Evolutionary conservation across 352 stramenopile genomes (phyloP), one percentile per base, ranked within the genome.

Genomic region (Saprolegnia parasitica): DNA sequence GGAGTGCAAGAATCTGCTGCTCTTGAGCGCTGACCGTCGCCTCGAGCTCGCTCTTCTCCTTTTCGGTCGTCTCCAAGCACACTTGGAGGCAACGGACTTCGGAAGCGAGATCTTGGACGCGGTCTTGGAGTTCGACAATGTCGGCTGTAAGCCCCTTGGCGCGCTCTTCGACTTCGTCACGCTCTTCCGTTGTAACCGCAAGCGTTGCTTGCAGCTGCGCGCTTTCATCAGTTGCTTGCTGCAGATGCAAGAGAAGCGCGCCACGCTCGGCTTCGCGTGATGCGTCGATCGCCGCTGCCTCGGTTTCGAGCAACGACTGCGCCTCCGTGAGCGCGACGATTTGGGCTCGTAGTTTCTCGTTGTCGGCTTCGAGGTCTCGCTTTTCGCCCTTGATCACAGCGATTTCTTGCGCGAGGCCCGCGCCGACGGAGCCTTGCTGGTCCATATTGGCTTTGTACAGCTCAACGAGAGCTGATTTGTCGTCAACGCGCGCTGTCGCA

Each of bases 1-100:
- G 52, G 20, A 60, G 52, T 4, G 52, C 52, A 9, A 60, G 24
- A n/a, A 60, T 15, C 35, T 60, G 52, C 35, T 60, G 24, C 24
- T 60, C 52, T 35, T 26, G 52, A 60, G 35, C 52, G 35, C n/a
- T 24, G 52, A 60, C 35, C 11, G 24, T 60, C 16, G 11, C 8
- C 35, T 60, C 13, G 52, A 16, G 24, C 35, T 60, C 20, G 52
- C 20, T 20, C 2, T 20, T 16, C 9, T 42, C 35, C 20, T 60
- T 60, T 9, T 60, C 35, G 13, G 42, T n/a, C 18, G 42, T n/a
- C 42, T 49, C 42, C 42, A 49, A n/a, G 42, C 42, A 49, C 42
- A n/a, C 42, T 49, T 49, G 42, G 13, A 49, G 18, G 42, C 42
- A 49, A 4, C 42, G 11, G 42, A 49, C 8, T n/a, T 49, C 52